These are phyloP conservation scores for Clonostachys byssicola DNA, from an alignment of 2,329 filamentous ascomycete genomes.

Conservation along the genomic window DNA sequence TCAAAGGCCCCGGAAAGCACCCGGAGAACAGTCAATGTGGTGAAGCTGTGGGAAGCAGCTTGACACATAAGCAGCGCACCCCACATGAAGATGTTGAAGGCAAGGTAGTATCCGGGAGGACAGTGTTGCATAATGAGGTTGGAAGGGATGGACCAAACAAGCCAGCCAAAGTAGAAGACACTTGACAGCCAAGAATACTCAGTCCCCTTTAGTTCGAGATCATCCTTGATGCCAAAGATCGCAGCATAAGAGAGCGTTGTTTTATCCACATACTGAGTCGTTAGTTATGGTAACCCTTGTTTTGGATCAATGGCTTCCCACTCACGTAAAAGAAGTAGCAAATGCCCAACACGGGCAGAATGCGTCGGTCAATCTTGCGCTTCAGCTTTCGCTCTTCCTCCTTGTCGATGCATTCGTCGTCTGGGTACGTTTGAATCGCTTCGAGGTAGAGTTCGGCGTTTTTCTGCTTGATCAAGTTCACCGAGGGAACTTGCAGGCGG, in stretches of 20 bases:
- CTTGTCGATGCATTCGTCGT: too few relatives aligned
- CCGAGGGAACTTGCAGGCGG: too few relatives aligned
- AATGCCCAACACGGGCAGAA: constrained; percentile 28
- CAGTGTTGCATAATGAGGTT: constrained; percentile 22
- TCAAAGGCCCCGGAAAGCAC: constrained; percentile 63
- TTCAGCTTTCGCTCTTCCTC: constrained; percentile 21
- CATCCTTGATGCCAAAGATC: constrained; percentile 58
- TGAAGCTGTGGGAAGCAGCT: constrained; percentile 52
- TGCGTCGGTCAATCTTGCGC: constrained; percentile 29
- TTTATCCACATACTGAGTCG: not conserved
- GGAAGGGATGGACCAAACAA: constrained; percentile 25
- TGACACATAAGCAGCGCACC: constrained; percentile 41
- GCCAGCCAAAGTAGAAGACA: constrained; percentile 29
- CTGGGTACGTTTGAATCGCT: constrained; percentile 25
- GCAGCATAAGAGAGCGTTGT: constrained; percentile 50
- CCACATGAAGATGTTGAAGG: constrained; percentile 51
- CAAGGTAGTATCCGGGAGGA: constrained; percentile 28
- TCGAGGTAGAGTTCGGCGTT: constrained; percentile 24
- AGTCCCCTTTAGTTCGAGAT: constrained; percentile 48
- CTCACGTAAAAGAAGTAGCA: constrained; percentile 36
- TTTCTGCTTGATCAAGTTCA: constrained; percentile 12
- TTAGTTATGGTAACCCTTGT: constrained; percentile 48
- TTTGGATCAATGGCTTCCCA: too few relatives aligned
- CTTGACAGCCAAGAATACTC: constrained; percentile 45
- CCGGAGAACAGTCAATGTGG: constrained; percentile 47